Conservation (phyloP, 2,329 filamentous ascomycete species). For the Simplicillium sp. region DNA sequence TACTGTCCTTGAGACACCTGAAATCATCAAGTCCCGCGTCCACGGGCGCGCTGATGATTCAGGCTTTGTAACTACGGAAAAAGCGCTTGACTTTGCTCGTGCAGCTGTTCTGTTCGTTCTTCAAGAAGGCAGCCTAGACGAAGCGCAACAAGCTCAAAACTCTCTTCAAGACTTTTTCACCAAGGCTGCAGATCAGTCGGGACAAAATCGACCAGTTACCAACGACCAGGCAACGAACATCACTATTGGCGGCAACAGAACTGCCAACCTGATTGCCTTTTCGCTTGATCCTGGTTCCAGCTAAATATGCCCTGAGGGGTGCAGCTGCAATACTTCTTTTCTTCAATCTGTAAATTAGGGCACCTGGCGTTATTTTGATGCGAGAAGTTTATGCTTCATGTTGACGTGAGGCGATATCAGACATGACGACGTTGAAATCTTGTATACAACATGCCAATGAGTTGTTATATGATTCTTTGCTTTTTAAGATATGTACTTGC, state of each 20-base stretch:
- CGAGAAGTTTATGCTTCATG: no score
- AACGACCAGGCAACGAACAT: conserved; percentile 29
- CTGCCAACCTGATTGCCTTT: conserved; percentile 40
- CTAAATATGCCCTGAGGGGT: background rate
- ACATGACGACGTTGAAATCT: conserved; percentile 12
- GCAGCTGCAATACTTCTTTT: background rate
- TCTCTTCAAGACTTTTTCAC: conserved; percentile 46
- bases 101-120: conserved; percentile 53
- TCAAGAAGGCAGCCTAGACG: conserved; percentile 40
- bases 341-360: no score
- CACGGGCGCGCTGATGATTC: conserved; percentile 1
- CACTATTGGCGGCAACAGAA: conserved; percentile 32
- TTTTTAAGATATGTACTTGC: conserved; percentile 5
- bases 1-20: conserved; percentile 1
- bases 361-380: no score
- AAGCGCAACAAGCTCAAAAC: conserved; percentile 44
- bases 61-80: conserved; percentile 40
- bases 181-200: conserved; percentile 17
- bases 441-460: conserved; percentile 14
- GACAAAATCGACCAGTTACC: conserved; percentile 21
- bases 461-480: conserved; percentile 11
- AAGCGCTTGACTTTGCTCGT: conserved; percentile 53
- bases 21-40: background rate
- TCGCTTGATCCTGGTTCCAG: conserved; percentile 27
- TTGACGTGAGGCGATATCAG: conserved; percentile 6